These are phyloP conservation scores for Mycena filopes DNA, from an alignment of 768 basidiomycete genomes.

Conservation along the genomic window DNA sequence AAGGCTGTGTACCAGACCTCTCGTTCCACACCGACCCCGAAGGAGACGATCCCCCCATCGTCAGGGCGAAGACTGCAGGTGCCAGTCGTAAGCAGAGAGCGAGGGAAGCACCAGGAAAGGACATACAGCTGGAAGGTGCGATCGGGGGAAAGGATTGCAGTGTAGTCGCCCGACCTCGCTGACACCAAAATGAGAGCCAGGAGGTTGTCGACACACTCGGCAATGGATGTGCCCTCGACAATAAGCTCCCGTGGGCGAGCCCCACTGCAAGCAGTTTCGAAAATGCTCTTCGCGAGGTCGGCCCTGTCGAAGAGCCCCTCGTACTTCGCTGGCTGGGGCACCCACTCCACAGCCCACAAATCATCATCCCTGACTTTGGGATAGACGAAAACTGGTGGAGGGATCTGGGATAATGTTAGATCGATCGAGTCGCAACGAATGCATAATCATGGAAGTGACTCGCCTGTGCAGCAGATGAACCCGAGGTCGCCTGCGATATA, in stretches of 20 bases:
- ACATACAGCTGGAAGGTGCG: not conserved
- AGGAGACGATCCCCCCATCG: not conserved
- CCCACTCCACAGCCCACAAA: too few species aligned
- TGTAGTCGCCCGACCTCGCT: not conserved
- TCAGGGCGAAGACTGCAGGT: too few species aligned
- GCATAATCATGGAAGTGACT: too few species aligned
- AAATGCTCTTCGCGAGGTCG: not conserved
- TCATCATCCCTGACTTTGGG: too few species aligned
- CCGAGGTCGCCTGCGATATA: too few species aligned
- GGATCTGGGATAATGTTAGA: too few species aligned
- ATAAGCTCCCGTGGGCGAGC: not conserved
- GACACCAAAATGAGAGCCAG: not conserved
- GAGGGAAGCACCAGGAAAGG: too few species aligned
- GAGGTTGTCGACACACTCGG: not conserved
- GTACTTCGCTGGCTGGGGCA: not conserved
- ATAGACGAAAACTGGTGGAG: too few species aligned
- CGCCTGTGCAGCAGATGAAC: too few species aligned
- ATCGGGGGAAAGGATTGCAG: not conserved
- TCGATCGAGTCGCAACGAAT: too few species aligned
- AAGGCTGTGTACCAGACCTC: conserved; percentile 6
- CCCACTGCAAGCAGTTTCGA: not conserved
- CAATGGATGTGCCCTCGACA: not conserved
- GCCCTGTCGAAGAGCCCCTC: not conserved
- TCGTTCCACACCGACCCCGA: not conserved
- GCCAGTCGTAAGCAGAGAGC: too few species aligned